phyloP scores from a whole-genome alignment of 345 rosid species.

The Reutealis trisperma region DNA sequence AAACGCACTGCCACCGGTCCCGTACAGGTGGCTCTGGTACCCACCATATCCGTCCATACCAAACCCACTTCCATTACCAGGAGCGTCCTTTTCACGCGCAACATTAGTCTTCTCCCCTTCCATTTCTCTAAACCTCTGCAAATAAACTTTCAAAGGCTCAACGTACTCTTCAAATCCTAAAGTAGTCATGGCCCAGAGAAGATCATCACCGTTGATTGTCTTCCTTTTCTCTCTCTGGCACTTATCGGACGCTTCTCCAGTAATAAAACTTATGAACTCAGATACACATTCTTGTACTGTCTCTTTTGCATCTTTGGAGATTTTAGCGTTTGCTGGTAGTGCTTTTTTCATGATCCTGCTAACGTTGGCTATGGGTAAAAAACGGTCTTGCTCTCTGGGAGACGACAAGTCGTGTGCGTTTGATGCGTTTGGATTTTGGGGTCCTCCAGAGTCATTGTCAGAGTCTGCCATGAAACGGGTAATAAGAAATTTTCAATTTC shows the following conservation, averaged over 20 bases:
- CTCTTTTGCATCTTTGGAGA: slow-evolving; percentile 31
- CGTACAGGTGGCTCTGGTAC: slow-evolving; percentile 21
- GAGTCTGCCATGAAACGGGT: slow-evolving; percentile 23
- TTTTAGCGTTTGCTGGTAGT: slow-evolving; percentile 26
- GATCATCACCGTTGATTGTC: slow-evolving; percentile 31
- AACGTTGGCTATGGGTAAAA: slow-evolving; percentile 27
- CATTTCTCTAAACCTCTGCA: slow-evolving; percentile 28
- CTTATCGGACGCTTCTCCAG: slow-evolving; percentile 31
- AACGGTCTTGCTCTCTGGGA: slow-evolving; percentile 22
- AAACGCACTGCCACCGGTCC: slow-evolving; percentile 17
- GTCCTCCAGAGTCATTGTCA: slow-evolving; percentile 28
- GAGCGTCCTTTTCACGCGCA: slow-evolving; percentile 26
- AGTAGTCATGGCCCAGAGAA: slow-evolving; percentile 30
- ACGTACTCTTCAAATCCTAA: slow-evolving; percentile 27
- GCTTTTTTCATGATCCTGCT: slow-evolving; percentile 33
- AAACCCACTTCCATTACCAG: slow-evolving; percentile 8
- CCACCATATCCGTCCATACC: slow-evolving; percentile 9
- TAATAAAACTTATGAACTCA: slow-evolving; percentile 31
- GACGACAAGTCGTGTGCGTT: not conserved
- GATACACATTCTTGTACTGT: slow-evolving; percentile 31
- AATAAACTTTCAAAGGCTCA: slow-evolving; percentile 22
- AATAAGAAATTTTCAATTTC: not conserved
- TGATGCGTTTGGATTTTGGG: not conserved
- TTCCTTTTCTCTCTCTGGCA: slow-evolving; percentile 31
- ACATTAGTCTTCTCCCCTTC: slow-evolving; percentile 25